These are phyloP conservation scores for Mycena amicta DNA, from an alignment of 768 basidiomycete species.

Conservation along the genomic window DNA sequence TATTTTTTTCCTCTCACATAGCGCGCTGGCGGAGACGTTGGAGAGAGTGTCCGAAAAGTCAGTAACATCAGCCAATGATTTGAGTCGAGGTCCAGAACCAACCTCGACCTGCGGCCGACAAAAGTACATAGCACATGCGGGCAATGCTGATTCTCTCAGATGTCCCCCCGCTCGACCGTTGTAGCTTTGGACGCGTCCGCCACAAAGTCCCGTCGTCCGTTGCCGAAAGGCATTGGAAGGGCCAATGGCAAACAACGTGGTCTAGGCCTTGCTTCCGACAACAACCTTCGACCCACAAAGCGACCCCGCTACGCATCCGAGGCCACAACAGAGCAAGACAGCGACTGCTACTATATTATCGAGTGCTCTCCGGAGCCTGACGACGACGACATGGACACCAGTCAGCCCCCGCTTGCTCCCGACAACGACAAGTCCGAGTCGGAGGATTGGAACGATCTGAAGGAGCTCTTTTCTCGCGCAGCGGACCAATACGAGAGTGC, in stretches of 20 bases:
- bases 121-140: background rate
- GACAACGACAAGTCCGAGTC: slow-evolving; percentile 22
- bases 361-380: slow-evolving; percentile 7
- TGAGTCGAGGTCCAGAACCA: no score
- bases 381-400: slow-evolving; percentile 12
- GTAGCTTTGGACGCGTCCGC: background rate
- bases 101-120: background rate
- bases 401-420: background rate
- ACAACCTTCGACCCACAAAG: slow-evolving; percentile 5
- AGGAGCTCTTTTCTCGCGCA: slow-evolving; percentile 61
- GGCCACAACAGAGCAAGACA: slow-evolving; percentile 16
- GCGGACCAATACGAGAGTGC: slow-evolving; percentile 61
- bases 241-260: background rate
- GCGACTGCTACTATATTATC: slow-evolving; percentile 11
- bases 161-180: background rate
- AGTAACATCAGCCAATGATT: no score
- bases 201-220: background rate
- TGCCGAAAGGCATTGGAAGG: background rate
- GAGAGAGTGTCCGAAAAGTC: no score
- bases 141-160: background rate
- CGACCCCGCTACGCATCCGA: slow-evolving; percentile 15
- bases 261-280: background rate
- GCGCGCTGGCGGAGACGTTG: no score
- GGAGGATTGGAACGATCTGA: slow-evolving; percentile 70
- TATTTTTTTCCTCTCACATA: no score